Evolutionary conservation across 2,329 filamentous ascomycete genomes (phyloP).

Genomic region (Elsinoe fawcettii): DNA sequence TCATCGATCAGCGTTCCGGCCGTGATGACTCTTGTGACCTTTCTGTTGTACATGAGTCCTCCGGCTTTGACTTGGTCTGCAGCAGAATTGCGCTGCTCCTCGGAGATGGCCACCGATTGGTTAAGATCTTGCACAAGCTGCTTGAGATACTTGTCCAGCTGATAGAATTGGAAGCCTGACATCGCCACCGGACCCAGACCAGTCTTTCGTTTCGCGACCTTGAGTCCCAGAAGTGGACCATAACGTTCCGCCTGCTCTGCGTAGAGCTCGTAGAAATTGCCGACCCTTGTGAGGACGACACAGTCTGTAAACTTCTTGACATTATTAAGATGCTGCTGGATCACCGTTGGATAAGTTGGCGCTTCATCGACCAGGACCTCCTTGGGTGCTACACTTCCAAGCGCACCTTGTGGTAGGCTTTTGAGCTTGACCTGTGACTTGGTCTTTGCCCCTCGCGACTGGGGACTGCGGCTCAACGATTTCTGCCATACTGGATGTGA

Average conservation of each 20-base stretch:
- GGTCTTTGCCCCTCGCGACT: conserved; percentile 34
- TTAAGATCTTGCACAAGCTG: conserved; percentile 84
- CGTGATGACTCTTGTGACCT: conserved; percentile 79
- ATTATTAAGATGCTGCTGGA: conserved; percentile 78
- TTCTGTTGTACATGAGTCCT: conserved; percentile 75
- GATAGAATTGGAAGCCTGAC: conserved; percentile 91
- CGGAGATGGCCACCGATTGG: conserved; percentile 85
- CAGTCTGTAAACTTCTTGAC: conserved; percentile 88
- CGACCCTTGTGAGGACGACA: conserved; percentile 83
- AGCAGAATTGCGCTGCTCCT: conserved; percentile 75
- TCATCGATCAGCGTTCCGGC: conserved; percentile 95
- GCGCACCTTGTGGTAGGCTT: conserved; percentile 49
- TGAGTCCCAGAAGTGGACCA: conserved; percentile 78
- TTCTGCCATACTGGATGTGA: too few species aligned
- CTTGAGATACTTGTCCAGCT: conserved; percentile 88
- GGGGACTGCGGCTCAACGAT: too few species aligned
- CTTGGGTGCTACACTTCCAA: conserved; percentile 38
- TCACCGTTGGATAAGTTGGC: conserved; percentile 71
- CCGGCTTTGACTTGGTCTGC: conserved; percentile 64
- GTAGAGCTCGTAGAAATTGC: conserved; percentile 96
- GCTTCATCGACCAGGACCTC: conserved; percentile 33
- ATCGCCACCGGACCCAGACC: conserved; percentile 73
- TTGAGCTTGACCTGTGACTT: conserved; percentile 32
- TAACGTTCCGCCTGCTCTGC: conserved; percentile 90
- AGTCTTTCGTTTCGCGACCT: conserved; percentile 75